These are phyloP conservation scores for Mycosphaerella arachidis DNA, from an alignment of 2,329 filamentous ascomycete species.

Conservation along the genomic window DNA sequence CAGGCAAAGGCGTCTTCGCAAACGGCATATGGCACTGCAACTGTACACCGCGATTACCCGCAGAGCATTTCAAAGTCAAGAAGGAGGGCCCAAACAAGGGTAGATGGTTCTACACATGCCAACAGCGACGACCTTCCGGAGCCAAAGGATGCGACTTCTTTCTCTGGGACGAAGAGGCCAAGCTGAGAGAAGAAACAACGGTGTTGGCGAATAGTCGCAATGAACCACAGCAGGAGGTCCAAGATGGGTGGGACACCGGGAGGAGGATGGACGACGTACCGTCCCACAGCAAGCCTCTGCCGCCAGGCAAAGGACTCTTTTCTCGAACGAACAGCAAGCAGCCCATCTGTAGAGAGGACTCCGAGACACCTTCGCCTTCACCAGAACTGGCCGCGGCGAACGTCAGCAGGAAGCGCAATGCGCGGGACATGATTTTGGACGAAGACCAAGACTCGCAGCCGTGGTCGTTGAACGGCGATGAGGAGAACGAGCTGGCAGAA, in stretches of 20 bases:
- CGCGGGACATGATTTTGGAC: slow-evolving; percentile 22
- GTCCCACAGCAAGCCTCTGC: not conserved
- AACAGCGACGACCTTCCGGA: slow-evolving; percentile 36
- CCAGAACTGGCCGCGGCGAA: slow-evolving; percentile 8
- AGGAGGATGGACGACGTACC: slow-evolving; percentile 8
- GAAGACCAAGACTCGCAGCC: slow-evolving; percentile 33
- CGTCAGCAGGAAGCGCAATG: slow-evolving; percentile 31
- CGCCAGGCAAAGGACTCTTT: slow-evolving; percentile 7
- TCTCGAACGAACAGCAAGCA: not conserved
- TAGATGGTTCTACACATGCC: slow-evolving; percentile 52
- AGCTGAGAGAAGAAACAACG: slow-evolving; percentile 44
- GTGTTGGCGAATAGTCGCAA: slow-evolving; percentile 46
- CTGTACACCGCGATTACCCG: slow-evolving; percentile 51
- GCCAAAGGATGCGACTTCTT: slow-evolving; percentile 54
- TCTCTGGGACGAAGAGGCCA: slow-evolving; percentile 54
- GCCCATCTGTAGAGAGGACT: slow-evolving; percentile 3
- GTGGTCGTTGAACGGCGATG: slow-evolving; percentile 31
- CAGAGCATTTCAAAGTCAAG: slow-evolving; percentile 53
- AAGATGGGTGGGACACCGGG: slow-evolving; percentile 28
- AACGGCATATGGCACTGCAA: slow-evolving; percentile 50
- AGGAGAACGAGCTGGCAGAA: slow-evolving; percentile 32
- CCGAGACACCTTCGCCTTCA: slow-evolving; percentile 20
- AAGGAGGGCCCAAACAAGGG: slow-evolving; percentile 55
- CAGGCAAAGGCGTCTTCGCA: slow-evolving; percentile 29
- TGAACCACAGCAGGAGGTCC: slow-evolving; percentile 34